Conservation (phyloP, 768 basidiomycete species). For the Pisolithus tinctorius region DNA sequence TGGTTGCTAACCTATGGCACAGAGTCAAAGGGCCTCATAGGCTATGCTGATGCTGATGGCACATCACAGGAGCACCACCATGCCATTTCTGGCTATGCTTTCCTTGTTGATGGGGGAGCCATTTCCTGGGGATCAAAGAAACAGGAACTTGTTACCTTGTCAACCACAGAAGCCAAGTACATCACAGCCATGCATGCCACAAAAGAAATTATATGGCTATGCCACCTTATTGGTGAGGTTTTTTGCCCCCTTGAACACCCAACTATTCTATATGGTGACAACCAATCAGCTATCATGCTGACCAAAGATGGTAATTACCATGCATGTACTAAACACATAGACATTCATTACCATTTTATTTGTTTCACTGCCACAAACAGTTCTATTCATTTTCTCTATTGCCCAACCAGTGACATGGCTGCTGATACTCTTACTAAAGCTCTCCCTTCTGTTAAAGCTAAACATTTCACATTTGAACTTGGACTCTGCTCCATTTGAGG, state of each 20-base stretch:
- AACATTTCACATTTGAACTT: neutral
- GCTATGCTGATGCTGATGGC: neutral
- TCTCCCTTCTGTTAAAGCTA: neutral
- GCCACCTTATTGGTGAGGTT: neutral
- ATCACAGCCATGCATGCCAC: neutral
- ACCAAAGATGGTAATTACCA: neutral
- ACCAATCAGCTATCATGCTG: neutral
- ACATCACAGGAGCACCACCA: slow-evolving; percentile 2
- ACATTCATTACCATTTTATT: neutral
- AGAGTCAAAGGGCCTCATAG: neutral
- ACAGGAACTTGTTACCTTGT: slow-evolving; percentile 6
- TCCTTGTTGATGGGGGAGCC: slow-evolving; percentile 1
- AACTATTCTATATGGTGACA: neutral
- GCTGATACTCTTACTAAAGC: slow-evolving; percentile 14
- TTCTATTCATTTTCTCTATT: neutral
- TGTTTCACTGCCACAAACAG: neutral
- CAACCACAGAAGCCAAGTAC: neutral
- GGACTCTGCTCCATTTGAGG: neutral
- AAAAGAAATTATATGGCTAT: neutral
- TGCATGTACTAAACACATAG: neutral
- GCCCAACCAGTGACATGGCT: slow-evolving; percentile 10
- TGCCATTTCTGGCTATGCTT: neutral
- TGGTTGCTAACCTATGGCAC: neutral
- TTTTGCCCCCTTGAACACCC: neutral
- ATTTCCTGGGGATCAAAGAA: slow-evolving; percentile 1